phyloP scores from a whole-genome alignment of 441 rosid species.

The Populus hybrid region DNA sequence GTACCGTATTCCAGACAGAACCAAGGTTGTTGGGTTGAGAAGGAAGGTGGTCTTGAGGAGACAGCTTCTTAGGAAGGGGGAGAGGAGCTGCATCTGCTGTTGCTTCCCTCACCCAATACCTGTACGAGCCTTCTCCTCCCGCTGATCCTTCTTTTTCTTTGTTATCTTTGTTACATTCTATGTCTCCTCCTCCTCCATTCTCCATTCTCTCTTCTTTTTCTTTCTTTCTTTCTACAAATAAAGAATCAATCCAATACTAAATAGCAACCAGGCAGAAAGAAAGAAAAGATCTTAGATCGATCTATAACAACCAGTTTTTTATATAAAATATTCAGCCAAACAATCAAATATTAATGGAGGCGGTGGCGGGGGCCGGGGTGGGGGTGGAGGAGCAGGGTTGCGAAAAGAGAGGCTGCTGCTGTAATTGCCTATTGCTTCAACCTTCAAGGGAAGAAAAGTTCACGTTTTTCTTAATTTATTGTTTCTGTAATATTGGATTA shows the following conservation, averaged over 20 bases:
- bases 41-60: constrained; percentile 36
- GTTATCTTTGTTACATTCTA: neutral
- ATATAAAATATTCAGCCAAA: neutral
- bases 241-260: neutral
- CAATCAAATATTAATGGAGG: neutral
- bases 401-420: neutral
- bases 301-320: neutral
- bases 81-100: constrained; percentile 71
- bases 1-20: constrained; percentile 81
- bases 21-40: constrained; percentile 48
- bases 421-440: neutral
- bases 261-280: neutral
- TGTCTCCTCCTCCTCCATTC: constrained; percentile 27
- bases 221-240: neutral
- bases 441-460: neutral
- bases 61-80: constrained; percentile 66
- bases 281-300: neutral
- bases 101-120: constrained; percentile 85
- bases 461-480: too few species aligned
- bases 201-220: constrained; percentile 17
- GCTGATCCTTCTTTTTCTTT: neutral
- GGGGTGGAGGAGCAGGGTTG: neutral
- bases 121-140: constrained; percentile 50
- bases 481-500: neutral
- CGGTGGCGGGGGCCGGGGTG: neutral